These are phyloP conservation scores for Cicer chorassanicum DNA, from an alignment of 306 rosid species.

Conservation along the genomic window DNA sequence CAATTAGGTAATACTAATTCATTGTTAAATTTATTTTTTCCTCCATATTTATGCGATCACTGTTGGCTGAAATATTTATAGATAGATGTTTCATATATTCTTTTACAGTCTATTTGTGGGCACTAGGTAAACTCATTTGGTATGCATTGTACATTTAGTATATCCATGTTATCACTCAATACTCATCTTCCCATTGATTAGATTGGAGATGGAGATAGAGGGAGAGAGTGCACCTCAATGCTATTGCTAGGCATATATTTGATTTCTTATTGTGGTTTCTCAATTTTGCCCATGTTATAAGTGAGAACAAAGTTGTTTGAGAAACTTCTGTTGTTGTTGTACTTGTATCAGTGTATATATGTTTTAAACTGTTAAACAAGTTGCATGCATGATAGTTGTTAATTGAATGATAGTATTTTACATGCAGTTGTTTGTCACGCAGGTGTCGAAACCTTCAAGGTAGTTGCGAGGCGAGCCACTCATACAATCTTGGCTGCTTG, in stretches of 20 bases:
- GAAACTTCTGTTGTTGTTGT: not conserved
- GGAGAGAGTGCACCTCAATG: not conserved
- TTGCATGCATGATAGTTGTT: slow-evolving; percentile 23
- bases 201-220: not conserved
- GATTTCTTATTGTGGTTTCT: slow-evolving; percentile 14
- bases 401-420: slow-evolving; percentile 31
- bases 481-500: slow-evolving; percentile 75
- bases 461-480: slow-evolving; percentile 68
- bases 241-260: not conserved
- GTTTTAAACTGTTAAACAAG: slow-evolving; percentile 13
- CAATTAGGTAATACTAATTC: slow-evolving; percentile 56
- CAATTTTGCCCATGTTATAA: not conserved
- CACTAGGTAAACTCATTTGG: slow-evolving; percentile 14
- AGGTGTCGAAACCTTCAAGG: slow-evolving; percentile 63
- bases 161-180: slow-evolving; percentile 1
- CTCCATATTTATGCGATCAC: not conserved
- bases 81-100: slow-evolving; percentile 9
- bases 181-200: slow-evolving; percentile 27
- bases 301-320: slow-evolving; percentile 18
- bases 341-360: slow-evolving; percentile 1
- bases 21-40: not conserved
- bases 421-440: slow-evolving; percentile 42
- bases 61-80: slow-evolving; percentile 10
- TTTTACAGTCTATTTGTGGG: not conserved
- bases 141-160: not conserved